Base-by-base conservation (phyloP, 768 basidiomycete species). In the Guyanaporus albipodus region DNA sequence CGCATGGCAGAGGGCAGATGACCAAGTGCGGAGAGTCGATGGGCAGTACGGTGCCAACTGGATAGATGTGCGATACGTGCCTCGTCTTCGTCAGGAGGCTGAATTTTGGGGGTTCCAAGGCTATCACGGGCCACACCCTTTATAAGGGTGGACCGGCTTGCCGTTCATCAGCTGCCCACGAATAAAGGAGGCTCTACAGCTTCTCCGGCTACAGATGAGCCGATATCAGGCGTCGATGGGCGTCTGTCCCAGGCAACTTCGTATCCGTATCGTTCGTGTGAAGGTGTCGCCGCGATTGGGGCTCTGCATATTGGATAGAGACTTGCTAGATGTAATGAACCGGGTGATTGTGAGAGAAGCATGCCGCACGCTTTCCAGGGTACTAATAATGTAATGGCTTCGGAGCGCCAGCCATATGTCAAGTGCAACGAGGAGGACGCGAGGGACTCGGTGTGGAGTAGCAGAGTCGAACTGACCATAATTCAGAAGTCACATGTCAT, bases 381-480 rank as follows among this genome's bases (percentile, higher is more conserved):
- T n/a, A n/a, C n/a, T n/a, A n/a, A n/a, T n/a, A n/a, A n/a, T n/a
- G n/a, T n/a, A n/a, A n/a, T n/a, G n/a, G n/a, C n/a, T n/a, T n/a
- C n/a, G n/a, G n/a, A n/a, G n/a, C n/a, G n/a, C n/a, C n/a, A n/a
- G n/a, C n/a, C n/a, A n/a, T n/a, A n/a, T n/a, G n/a, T n/a, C n/a
- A n/a, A n/a, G n/a, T n/a, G n/a, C 52, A 49, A 48, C 38, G 49
- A 45, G 58, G 58, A 51, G 34, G 35, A 23, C 24, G 39, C 32
- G 44, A 54, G 49, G 48, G 8, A n/a, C n/a, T n/a, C n/a, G 22
- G 8, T 49, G 19, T 12, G 22, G 40, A 10, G n/a, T n/a, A n/a
- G n/a, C n/a, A n/a, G n/a, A n/a, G n/a, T n/a, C n/a, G n/a, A n/a
- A n/a, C n/a, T n/a, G n/a, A n/a, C n/a, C n/a, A n/a, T n/a, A n/a